Conservation (phyloP, 2,329 filamentous ascomycete species). For the Cryphonectria carpinicola region DNA sequence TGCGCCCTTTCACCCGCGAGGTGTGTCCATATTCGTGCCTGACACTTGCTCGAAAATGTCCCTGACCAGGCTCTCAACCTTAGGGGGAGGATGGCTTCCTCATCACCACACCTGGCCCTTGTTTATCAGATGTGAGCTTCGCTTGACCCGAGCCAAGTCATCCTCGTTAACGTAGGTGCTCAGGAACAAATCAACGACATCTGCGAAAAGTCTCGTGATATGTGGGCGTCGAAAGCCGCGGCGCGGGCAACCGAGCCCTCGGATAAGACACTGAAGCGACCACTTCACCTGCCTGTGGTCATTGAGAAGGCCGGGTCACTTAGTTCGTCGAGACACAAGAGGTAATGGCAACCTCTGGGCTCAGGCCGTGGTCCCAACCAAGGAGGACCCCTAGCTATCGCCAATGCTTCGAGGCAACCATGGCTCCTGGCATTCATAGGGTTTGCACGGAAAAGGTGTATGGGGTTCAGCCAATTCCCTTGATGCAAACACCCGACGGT, state of each 20-base stretch:
- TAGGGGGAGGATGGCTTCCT: constrained; percentile 66
- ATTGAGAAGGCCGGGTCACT: constrained; percentile 47
- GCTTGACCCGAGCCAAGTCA: constrained; percentile 22
- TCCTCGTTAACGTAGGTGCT: constrained; percentile 31
- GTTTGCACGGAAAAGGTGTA: constrained; percentile 3
- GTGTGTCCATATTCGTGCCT: constrained; percentile 44
- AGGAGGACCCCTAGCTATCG: not conserved
- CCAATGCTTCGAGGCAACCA: constrained; percentile 19
- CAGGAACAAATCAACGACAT: constrained; percentile 68
- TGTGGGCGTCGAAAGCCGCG: constrained; percentile 61
- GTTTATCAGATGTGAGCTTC: constrained; percentile 60
- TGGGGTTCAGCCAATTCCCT: constrained; percentile 10
- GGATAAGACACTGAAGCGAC: constrained; percentile 57
- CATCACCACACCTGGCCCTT: constrained; percentile 61
- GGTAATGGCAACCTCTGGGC: constrained; percentile 28
- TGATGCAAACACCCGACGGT: constrained; percentile 3
- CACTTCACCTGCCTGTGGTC: constrained; percentile 59
- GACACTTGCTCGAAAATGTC: constrained; percentile 9
- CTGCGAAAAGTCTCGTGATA: constrained; percentile 60
- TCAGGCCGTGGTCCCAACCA: not conserved
- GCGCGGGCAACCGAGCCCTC: constrained; percentile 51
- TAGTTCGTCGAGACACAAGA: constrained; percentile 38
- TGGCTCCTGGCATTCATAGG: constrained; percentile 20
- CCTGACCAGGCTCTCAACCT: constrained; percentile 23
- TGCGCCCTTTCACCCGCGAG: constrained; percentile 60